A percentile compares a stretch with the other conserved stretches of the same genome.
Conservation (phyloP, 768 basidiomycete genomes). For the Pulveroboletus ravenelii region DNA sequence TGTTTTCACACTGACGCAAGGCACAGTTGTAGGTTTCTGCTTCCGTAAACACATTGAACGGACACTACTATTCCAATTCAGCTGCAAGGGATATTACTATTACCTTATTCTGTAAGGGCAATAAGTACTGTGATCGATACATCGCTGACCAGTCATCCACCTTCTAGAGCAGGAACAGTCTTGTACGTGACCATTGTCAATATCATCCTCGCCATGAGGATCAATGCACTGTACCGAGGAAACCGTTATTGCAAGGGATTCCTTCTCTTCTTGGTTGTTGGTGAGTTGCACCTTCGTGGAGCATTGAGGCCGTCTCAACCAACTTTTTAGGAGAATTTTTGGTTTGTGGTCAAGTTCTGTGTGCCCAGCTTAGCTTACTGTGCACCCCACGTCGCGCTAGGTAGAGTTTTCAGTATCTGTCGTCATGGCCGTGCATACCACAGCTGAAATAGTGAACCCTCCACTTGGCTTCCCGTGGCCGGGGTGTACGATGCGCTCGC, state of each 20-base stretch:
- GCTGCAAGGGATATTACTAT: slow-evolving; percentile 22
- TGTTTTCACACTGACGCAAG: not conserved
- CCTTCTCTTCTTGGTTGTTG: slow-evolving; percentile 13
- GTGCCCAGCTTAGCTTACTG: not conserved
- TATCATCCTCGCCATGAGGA: slow-evolving; percentile 17
- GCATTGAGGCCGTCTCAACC: not conserved
- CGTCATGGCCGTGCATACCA: slow-evolving; percentile 14
- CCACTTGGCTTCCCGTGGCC: slow-evolving; percentile 14
- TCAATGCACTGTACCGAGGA: slow-evolving; percentile 14
- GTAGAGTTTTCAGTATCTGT: slow-evolving; percentile 14
- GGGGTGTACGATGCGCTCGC: slow-evolving; percentile 12
- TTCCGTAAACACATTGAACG: not conserved
- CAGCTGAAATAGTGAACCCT: slow-evolving; percentile 10
- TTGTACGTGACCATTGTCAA: slow-evolving; percentile 19
- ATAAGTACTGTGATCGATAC: not conserved
- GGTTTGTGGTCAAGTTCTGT: slow-evolving; percentile 3
- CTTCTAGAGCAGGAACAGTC: slow-evolving; percentile 16
- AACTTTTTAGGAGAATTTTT: slow-evolving; percentile 12
- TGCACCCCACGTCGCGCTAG: not conserved
- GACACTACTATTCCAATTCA: not conserved
- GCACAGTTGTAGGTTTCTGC: slow-evolving; percentile 16
- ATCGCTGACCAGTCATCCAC: not conserved
- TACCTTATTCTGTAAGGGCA: slow-evolving; percentile 18
- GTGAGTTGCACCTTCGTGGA: slow-evolving; percentile 6
- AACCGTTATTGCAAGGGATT: not conserved